phyloP scores from a whole-genome alignment of 2,329 filamentous ascomycete genomes.

The Aureobasidium sp. region DNA sequence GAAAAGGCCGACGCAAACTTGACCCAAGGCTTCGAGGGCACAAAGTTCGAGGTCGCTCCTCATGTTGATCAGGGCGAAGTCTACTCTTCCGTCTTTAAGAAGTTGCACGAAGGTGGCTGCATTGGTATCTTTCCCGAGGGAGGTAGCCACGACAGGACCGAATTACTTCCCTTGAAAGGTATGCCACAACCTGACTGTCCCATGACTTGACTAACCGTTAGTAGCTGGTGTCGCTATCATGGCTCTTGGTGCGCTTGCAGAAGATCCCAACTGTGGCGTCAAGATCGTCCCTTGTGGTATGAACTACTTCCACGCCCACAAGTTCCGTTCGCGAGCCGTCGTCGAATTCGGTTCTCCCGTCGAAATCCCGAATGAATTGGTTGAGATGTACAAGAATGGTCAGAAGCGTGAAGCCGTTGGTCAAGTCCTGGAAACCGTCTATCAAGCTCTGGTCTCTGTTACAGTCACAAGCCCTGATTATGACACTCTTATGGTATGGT shows the following conservation, averaged over 20 bases:
- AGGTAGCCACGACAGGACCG: conserved; percentile 88
- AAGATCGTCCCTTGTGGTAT: conserved; percentile 96
- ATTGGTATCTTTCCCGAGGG: conserved; percentile 97
- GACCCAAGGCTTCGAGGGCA: conserved; percentile 57
- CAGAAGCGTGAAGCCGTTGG: conserved; percentile 81
- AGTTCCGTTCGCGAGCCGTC: conserved; percentile 91
- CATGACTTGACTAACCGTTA: conserved; percentile 20
- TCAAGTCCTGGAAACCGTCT: conserved; percentile 74
- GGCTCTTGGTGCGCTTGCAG: conserved; percentile 82
- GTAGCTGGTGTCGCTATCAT: conserved; percentile 90
- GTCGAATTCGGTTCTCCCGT: conserved; percentile 90
- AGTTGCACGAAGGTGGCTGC: conserved; percentile 72
- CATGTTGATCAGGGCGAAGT: conserved; percentile 92
- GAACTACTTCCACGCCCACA: conserved; percentile 99
- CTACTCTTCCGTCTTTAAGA: conserved; percentile 84
- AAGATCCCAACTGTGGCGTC: conserved; percentile 75
- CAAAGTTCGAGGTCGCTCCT: conserved; percentile 77
- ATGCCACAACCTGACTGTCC: conserved; percentile 7
- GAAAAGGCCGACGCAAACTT: conserved; percentile 44
- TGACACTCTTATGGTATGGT: conserved; percentile 73
- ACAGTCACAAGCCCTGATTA: conserved; percentile 91
- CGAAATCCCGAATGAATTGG: conserved; percentile 71
- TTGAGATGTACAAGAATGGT: conserved; percentile 75
- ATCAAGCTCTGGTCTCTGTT: conserved; percentile 74
- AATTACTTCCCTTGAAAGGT: conserved; percentile 80